Conservation (phyloP, 2,329 filamentous ascomycete species). For the Aphanocladium album region DNA sequence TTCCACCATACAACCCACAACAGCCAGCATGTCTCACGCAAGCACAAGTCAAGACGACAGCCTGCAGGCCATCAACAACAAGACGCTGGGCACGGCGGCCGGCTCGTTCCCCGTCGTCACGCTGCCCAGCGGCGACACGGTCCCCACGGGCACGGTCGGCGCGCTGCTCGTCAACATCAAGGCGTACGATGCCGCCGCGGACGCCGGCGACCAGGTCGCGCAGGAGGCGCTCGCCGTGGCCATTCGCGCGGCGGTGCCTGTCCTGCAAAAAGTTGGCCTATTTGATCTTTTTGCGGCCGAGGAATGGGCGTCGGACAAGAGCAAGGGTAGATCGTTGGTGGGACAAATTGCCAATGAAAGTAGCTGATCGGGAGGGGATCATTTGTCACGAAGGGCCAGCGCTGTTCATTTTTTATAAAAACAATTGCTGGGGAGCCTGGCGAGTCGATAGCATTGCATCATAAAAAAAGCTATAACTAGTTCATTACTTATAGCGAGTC, state of each 20-base stretch:
- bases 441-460: no score
- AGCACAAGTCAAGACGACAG: no score
- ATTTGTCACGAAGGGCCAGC: no score
- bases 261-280: slow-evolving; percentile 15
- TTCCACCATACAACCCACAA: not conserved
- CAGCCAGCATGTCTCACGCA: no score
- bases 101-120: slow-evolving; percentile 14
- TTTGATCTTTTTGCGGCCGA: slow-evolving; percentile 15
- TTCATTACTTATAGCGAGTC: not conserved
- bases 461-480: no score
- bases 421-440: no score
- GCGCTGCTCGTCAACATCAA: slow-evolving; percentile 15
- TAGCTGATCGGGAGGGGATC: not conserved
- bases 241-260: slow-evolving; percentile 12
- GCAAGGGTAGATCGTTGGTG: slow-evolving; percentile 13
- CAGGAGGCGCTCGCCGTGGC: slow-evolving; percentile 7
- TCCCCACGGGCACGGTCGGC: slow-evolving; percentile 16
- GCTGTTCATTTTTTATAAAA: no score
- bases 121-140: slow-evolving; percentile 14
- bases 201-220: not conserved
- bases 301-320: slow-evolving; percentile 13
- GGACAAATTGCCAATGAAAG: slow-evolving; percentile 9
- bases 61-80: slow-evolving; percentile 15
- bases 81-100: slow-evolving; percentile 11
- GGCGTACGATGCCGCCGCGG: slow-evolving; percentile 9